Percentiles rank a stretch among this genome's conserved stretches.
phyloP scores from a whole-genome alignment of 495 filamentous ascomycete genomes.

The Penicillium fimorum region DNA sequence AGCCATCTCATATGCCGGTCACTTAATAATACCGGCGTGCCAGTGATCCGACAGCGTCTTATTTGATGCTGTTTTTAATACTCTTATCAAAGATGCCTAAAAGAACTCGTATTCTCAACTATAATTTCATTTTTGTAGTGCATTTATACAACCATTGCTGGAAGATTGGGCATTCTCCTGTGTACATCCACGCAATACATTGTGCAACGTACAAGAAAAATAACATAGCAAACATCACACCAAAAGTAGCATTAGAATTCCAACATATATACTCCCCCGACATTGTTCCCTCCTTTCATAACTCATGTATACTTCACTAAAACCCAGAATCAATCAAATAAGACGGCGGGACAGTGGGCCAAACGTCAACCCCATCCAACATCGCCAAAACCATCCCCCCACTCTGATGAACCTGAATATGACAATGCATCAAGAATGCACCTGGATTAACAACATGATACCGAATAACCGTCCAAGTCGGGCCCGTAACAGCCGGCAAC shows the following conservation, averaged over 20 bases:
- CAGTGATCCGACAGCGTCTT: not conserved
- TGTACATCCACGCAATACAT: not conserved
- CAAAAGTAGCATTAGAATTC: not conserved
- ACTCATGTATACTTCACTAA: not conserved
- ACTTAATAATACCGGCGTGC: not conserved
- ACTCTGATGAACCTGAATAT: constrained; percentile 56
- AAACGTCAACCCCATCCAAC: constrained; percentile 56
- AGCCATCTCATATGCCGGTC: not conserved
- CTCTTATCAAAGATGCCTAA: not conserved
- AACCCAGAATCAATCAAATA: constrained; percentile 28
- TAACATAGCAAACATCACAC: not conserved
- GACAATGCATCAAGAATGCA: constrained; percentile 59
- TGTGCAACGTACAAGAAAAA: not conserved
- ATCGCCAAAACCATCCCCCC: constrained; percentile 58
- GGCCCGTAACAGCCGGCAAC: constrained; percentile 25
- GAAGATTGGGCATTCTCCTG: not conserved
- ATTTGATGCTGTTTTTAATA: not conserved
- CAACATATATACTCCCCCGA: not conserved
- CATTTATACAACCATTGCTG: not conserved
- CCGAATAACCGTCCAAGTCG: constrained; percentile 52
- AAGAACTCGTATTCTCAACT: not conserved
- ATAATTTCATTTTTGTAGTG: not conserved
- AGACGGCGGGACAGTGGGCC: constrained; percentile 42
- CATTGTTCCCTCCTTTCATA: not conserved
- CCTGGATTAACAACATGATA: constrained; percentile 61